Conservation (phyloP, 139 green algal species). For the Monoraphidium neglectum region DNA sequence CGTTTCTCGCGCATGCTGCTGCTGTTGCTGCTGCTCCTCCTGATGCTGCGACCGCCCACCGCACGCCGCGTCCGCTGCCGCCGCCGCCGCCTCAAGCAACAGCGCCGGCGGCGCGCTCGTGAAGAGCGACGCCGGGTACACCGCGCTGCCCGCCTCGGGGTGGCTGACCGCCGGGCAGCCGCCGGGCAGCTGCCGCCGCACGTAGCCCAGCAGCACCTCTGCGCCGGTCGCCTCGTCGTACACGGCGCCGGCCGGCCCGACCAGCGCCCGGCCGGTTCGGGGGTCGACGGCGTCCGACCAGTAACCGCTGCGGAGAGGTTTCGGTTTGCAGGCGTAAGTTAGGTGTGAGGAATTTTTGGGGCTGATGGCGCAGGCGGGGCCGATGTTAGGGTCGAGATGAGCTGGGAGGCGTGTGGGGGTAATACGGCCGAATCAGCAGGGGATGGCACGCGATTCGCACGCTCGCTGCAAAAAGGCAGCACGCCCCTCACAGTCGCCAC, state of each 20-base stretch:
- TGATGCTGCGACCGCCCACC: not conserved
- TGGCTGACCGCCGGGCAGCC: not conserved
- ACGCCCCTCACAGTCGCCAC: too few relatives aligned
- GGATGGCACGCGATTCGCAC: too few relatives aligned
- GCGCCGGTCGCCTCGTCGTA: constrained; percentile 28
- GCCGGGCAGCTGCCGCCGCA: not conserved
- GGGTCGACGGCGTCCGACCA: constrained; percentile 18
- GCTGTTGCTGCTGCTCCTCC: not conserved
- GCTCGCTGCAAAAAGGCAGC: too few relatives aligned
- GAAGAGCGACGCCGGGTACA: constrained; percentile 29
- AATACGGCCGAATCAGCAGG: too few relatives aligned
- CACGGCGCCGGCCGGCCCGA: not conserved
- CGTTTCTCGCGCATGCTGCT: not conserved
- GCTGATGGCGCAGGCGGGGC: too few relatives aligned
- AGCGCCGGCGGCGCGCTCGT: constrained; percentile 10
- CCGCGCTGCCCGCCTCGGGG: constrained; percentile 14
- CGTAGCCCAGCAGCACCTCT: constrained; percentile 27
- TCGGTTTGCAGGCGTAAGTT: not conserved
- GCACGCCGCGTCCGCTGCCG: not conserved
- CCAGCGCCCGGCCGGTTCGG: constrained; percentile 13
- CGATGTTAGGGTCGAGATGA: too few relatives aligned
- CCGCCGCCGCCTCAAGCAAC: not conserved
- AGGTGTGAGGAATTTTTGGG: not conserved
- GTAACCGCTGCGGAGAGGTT: constrained; percentile 15
- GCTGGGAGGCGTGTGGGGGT: too few relatives aligned